Evolutionary conservation across 2,329 filamentous ascomycete genomes (phyloP).

Genomic region (Exophiala mesophila): DNA sequence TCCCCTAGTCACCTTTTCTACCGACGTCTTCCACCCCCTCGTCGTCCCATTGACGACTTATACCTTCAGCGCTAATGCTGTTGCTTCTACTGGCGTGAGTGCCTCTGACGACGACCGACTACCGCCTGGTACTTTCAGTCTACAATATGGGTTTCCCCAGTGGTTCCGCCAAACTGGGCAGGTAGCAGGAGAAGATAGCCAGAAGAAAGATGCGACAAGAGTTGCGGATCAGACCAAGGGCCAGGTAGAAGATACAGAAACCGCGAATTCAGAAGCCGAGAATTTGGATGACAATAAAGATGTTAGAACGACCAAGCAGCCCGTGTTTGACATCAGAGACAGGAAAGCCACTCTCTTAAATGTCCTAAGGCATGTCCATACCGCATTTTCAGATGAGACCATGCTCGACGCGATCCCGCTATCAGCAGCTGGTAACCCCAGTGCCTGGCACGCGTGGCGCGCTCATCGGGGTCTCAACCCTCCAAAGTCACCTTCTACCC

Average conservation of each 20-base stretch:
- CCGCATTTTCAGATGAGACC: constrained; percentile 70
- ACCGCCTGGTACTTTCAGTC: constrained; percentile 82
- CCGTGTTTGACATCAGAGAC: not conserved
- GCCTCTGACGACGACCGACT: constrained; percentile 77
- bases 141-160: constrained; percentile 81
- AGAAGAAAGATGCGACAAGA: constrained; percentile 29
- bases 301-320: too few species aligned
- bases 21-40: constrained; percentile 91
- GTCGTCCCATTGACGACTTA: constrained; percentile 92
- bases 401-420: constrained; percentile 75
- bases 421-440: constrained; percentile 78
- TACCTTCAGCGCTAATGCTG: constrained; percentile 70
- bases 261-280: not conserved
- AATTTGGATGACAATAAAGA: not conserved
- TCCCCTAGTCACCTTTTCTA: constrained; percentile 80
- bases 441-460: constrained; percentile 92
- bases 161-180: constrained; percentile 58
- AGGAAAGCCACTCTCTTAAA: constrained; percentile 8
- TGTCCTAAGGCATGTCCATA: constrained; percentile 68
- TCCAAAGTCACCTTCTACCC: not conserved
- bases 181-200: not conserved
- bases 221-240: constrained; percentile 29
- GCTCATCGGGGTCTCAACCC: constrained; percentile 53
- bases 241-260: not conserved
- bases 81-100: constrained; percentile 62